A percentile compares a stretch with the other conserved stretches of the same genome.
Conservation (phyloP, 164 flowering plant genomes). For the Liquidambar formosana region DNA sequence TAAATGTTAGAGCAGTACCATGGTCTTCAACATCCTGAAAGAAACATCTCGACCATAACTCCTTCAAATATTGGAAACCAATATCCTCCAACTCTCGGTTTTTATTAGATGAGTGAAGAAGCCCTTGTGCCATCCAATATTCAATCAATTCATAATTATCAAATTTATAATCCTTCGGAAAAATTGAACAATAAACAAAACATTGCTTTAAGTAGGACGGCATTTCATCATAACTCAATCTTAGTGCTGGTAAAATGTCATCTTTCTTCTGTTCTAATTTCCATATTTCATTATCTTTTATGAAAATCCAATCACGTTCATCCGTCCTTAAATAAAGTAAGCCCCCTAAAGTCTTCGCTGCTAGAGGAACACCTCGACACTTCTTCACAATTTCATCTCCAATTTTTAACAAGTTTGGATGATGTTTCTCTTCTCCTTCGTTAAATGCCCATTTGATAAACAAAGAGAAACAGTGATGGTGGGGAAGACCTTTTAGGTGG, state of each 20-base stretch:
- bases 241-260: neutral
- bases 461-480: neutral
- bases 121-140: neutral
- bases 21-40: neutral
- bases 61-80: neutral
- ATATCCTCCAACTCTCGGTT: neutral
- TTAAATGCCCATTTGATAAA: neutral
- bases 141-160: neutral
- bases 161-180: neutral
- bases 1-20: neutral
- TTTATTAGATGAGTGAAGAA: neutral
- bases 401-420: neutral
- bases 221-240: constrained; percentile 2
- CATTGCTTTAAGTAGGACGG: constrained; percentile 1
- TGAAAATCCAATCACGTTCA: too few relatives aligned
- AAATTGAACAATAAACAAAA: constrained; percentile 1
- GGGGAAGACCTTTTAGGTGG: neutral
- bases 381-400: constrained; percentile 10
- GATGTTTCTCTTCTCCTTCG: neutral
- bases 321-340: too few relatives aligned
- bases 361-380: too few relatives aligned
- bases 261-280: neutral
- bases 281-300: neutral
- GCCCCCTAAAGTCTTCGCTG: too few relatives aligned
- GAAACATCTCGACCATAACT: neutral